phyloP scores from a whole-genome alignment of 139 green algal genomes.

The Dunaliella sp. region DNA sequence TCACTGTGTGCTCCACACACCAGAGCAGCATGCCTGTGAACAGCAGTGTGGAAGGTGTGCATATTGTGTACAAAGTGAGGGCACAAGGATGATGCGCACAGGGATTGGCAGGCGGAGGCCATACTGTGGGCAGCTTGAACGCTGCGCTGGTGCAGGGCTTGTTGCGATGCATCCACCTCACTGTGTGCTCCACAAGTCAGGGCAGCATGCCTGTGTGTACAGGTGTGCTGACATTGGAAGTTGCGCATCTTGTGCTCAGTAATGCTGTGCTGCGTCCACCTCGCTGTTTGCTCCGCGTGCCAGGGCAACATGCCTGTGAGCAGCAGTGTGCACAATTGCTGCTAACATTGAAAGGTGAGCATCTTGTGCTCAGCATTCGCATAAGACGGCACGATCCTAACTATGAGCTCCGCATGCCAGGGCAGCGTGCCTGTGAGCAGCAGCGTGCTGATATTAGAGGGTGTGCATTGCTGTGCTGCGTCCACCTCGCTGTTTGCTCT shows the following conservation, averaged over 20 bases:
- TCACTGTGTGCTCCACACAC: background rate
- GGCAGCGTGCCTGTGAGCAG: background rate
- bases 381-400: too few species aligned
- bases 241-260: too few species aligned
- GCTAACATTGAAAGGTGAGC: too few species aligned
- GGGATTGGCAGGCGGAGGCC: background rate
- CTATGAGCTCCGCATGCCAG: background rate
- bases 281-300: background rate
- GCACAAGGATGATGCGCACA: background rate
- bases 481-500: background rate
- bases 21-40: background rate
- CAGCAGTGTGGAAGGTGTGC: too few species aligned
- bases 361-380: too few species aligned
- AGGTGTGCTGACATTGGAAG: too few species aligned
- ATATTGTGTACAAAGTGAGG: too few species aligned
- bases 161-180: background rate
- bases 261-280: background rate
- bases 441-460: too few species aligned
- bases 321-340: too few species aligned
- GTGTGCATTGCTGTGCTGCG: background rate
- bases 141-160: background rate
- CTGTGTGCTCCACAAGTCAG: background rate
- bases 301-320: background rate
- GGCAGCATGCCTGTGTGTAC: background rate
- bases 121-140: background rate